Percentiles rank a stretch among this genome's conserved stretches.
These are phyloP conservation scores for Boletellus emodensis DNA, from an alignment of 768 basidiomycete species.

Conservation along the genomic window DNA sequence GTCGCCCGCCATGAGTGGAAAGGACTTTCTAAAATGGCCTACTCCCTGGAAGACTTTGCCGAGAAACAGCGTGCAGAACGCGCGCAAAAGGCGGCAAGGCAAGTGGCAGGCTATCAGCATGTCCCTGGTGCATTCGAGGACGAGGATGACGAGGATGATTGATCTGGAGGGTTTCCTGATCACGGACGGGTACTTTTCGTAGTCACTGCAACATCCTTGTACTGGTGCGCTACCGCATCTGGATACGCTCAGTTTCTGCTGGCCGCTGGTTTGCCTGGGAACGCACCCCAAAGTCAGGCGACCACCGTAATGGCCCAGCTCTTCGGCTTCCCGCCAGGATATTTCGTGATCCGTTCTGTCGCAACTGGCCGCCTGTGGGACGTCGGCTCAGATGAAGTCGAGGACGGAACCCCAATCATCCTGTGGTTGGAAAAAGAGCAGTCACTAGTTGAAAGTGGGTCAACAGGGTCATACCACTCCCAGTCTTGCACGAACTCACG, in stretches of 20 bases:
- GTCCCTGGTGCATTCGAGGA: slow-evolving; percentile 29
- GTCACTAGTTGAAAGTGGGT: slow-evolving; percentile 73
- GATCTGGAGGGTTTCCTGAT: neutral
- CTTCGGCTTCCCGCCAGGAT: slow-evolving; percentile 36
- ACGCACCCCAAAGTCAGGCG: too few relatives aligned
- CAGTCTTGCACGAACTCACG: slow-evolving; percentile 10
- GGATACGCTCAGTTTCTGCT: neutral
- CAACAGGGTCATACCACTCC: neutral
- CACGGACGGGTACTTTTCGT: neutral
- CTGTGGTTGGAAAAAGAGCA: slow-evolving; percentile 73
- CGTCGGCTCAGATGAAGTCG: slow-evolving; percentile 29
- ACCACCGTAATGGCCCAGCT: slow-evolving; percentile 20
- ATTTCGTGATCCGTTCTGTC: slow-evolving; percentile 38
- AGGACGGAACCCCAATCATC: slow-evolving; percentile 45
- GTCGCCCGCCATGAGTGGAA: slow-evolving; percentile 97
- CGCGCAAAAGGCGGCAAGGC: slow-evolving; percentile 19
- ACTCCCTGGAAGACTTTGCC: slow-evolving; percentile 69
- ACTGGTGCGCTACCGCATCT: neutral
- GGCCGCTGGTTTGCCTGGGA: too few relatives aligned
- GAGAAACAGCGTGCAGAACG: slow-evolving; percentile 48
- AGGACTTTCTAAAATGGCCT: slow-evolving; percentile 70
- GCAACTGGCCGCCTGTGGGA: slow-evolving; percentile 36
- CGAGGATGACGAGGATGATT: slow-evolving; percentile 19
- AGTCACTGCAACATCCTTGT: neutral
- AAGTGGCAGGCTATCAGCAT: slow-evolving; percentile 6